A percentile compares a stretch with the other conserved stretches of the same genome.
These are phyloP conservation scores for Colletotrichum lupini DNA, from an alignment of 2,329 filamentous ascomycete genomes.

Conservation along the genomic window DNA sequence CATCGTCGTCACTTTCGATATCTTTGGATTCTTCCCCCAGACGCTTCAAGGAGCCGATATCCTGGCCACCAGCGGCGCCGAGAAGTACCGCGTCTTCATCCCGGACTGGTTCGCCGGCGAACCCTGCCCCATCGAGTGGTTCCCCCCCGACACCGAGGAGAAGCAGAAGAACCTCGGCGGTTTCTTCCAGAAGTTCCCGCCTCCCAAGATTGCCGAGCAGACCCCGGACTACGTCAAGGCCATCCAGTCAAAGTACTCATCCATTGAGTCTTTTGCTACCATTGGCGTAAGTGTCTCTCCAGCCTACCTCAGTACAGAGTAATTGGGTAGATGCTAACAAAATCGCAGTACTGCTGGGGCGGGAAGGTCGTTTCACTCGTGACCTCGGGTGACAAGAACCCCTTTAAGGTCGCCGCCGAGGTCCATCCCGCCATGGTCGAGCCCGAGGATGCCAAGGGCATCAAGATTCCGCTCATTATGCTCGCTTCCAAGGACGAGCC, in stretches of 20 bases:
- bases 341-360: conserved; percentile 73
- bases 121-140: conserved; percentile 68
- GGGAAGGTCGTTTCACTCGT: conserved; percentile 71
- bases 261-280: conserved; percentile 69
- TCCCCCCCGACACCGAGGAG: conserved; percentile 72
- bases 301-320: not conserved
- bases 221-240: conserved; percentile 67
- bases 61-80: conserved; percentile 64
- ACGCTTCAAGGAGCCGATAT: conserved; percentile 78
- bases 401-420: conserved; percentile 65
- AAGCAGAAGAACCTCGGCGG: conserved; percentile 68
- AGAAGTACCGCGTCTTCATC: conserved; percentile 87
- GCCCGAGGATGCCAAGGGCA: conserved; percentile 66
- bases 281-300: conserved; percentile 62
- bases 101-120: conserved; percentile 90
- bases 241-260: conserved; percentile 61
- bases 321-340: not conserved
- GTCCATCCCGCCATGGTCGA: conserved; percentile 74
- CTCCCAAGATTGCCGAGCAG: conserved; percentile 58
- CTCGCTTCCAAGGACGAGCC: conserved; percentile 75
- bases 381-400: conserved; percentile 61
- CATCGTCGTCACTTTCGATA: conserved; percentile 72
- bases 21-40: conserved; percentile 78
- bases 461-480: conserved; percentile 71
- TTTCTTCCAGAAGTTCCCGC: conserved; percentile 67